These are phyloP conservation scores for Lipomyces kockii DNA, from an alignment of 805 yeast species.

Conservation along the genomic window DNA sequence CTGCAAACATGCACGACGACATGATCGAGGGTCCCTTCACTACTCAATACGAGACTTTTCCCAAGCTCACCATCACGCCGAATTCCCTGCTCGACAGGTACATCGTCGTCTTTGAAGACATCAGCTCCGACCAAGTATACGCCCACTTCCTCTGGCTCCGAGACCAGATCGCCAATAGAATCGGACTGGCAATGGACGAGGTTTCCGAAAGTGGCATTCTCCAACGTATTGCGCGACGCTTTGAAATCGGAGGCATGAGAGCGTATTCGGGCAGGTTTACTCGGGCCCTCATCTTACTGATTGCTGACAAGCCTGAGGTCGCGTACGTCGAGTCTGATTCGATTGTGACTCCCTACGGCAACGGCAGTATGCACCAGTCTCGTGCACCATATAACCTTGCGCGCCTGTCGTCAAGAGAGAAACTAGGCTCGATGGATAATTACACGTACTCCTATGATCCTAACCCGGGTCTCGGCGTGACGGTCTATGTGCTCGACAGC, in stretches of 20 bases:
- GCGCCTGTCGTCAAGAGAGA: constrained; percentile 1
- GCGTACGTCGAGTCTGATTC: constrained; percentile 6
- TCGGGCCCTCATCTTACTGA: neutral
- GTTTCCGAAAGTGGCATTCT: neutral
- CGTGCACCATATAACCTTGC: constrained; percentile 8
- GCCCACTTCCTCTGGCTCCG: constrained; percentile 45
- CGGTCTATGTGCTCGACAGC: constrained; percentile 83
- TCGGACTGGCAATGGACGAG: neutral
- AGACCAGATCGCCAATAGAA: neutral
- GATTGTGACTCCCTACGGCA: neutral
- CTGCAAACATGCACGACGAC: constrained; percentile 1
- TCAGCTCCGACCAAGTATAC: neutral
- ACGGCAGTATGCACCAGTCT: neutral
- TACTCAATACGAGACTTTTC: neutral
- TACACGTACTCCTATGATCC: constrained; percentile 17
- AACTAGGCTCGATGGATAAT: neutral
- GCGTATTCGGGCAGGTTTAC: constrained; percentile 8
- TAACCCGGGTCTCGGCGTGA: constrained; percentile 29
- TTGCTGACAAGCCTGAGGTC: constrained; percentile 2
- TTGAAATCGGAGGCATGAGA: constrained; percentile 1
- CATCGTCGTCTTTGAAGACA: constrained; percentile 9
- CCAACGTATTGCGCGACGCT: constrained; percentile 2
- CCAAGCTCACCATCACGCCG: neutral
- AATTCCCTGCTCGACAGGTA: constrained; percentile 3
- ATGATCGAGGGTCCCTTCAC: constrained; percentile 11